These are phyloP conservation scores for Aquilaria yunnanensis DNA, from an alignment of 345 rosid species.

Conservation along the genomic window DNA sequence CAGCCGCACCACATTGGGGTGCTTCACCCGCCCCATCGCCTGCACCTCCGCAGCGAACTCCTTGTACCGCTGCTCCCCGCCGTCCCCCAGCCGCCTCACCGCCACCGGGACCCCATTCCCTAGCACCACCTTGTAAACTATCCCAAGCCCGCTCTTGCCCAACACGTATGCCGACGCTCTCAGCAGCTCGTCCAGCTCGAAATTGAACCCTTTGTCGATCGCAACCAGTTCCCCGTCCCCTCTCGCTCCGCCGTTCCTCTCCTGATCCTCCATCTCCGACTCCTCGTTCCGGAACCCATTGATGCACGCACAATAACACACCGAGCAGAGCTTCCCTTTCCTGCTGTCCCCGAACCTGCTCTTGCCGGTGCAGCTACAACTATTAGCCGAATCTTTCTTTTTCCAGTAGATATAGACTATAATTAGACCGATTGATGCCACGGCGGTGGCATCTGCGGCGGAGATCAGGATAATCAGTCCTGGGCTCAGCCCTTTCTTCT, in stretches of 20 bases:
- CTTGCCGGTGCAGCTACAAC: constrained; percentile 84
- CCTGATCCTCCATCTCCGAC: constrained; percentile 61
- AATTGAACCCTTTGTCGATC: constrained; percentile 81
- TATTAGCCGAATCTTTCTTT: constrained; percentile 61
- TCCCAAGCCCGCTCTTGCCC: constrained; percentile 98
- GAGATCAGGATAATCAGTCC: constrained; percentile 73
- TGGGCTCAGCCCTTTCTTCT: constrained; percentile 48
- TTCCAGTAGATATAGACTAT: constrained; percentile 85
- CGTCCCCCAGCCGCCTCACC: constrained; percentile 88
- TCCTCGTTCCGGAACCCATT: constrained; percentile 34
- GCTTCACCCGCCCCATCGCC: constrained; percentile 87
- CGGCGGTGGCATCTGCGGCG: constrained; percentile 70
- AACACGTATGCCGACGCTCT: constrained; percentile 95
- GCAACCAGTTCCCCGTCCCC: constrained; percentile 86
- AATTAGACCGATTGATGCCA: constrained; percentile 68
- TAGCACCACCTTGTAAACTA: constrained; percentile 93
- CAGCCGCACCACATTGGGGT: constrained; percentile 85
- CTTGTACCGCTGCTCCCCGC: constrained; percentile 87
- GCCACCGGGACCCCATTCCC: constrained; percentile 96
- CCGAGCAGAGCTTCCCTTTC: constrained; percentile 26
- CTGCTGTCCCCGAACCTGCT: constrained; percentile 42
- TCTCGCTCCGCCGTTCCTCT: constrained; percentile 24
- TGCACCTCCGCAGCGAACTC: constrained; percentile 89
- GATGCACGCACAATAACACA: constrained; percentile 26
- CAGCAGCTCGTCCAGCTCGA: constrained; percentile 89